A percentile compares a stretch with the other conserved stretches of the same genome.
These are phyloP conservation scores for Xylaria sp. DNA, from an alignment of 2,329 filamentous ascomycete genomes.

Conservation along the genomic window DNA sequence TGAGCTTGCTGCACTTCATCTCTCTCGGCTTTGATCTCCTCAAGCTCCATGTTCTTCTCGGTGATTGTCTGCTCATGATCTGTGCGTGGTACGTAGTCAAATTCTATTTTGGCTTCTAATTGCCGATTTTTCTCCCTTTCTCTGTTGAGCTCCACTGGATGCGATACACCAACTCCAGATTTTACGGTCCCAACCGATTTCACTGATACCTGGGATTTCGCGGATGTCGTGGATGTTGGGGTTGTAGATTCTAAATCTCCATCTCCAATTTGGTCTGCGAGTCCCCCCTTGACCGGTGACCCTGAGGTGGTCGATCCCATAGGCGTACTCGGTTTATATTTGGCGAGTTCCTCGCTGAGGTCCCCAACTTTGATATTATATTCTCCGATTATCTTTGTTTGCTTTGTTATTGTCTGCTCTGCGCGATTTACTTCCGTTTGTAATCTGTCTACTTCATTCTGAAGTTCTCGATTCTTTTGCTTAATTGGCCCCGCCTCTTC, in stretches of 20 bases:
- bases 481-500: background rate
- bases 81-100: background rate
- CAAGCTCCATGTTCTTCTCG: background rate
- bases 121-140: background rate
- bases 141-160: background rate
- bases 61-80: background rate
- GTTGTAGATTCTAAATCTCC: background rate
- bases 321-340: background rate
- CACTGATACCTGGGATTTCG: background rate
- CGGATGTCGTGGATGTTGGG: no score
- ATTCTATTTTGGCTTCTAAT: background rate
- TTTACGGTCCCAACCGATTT: background rate
- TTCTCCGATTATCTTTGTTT: background rate
- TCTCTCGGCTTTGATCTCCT: constrained; percentile 3
- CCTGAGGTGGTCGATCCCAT: background rate
- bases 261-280: background rate
- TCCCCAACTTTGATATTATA: background rate
- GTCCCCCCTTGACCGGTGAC: background rate
- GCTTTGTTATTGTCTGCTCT: background rate
- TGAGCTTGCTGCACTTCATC: constrained; percentile 6
- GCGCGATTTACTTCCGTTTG: background rate
- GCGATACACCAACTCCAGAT: background rate
- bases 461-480: background rate
- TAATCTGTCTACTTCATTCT: background rate
- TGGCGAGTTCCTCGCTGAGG: background rate